Evolutionary conservation across 805 yeast species (phyloP).

Genomic region (Suhomyces pyralidae): DNA sequence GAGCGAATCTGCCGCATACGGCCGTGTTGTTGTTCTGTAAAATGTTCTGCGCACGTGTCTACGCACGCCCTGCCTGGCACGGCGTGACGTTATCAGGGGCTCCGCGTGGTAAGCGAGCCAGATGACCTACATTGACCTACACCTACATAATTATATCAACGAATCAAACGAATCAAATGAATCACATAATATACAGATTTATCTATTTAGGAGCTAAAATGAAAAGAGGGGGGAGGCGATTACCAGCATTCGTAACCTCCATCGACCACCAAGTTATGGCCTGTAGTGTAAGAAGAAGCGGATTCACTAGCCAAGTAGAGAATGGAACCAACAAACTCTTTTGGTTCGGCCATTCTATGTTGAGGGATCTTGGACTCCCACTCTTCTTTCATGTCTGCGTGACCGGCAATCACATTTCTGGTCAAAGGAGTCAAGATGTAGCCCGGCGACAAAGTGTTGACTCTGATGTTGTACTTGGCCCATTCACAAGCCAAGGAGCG

Average conservation of each 20-base stretch:
- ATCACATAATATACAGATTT: background rate
- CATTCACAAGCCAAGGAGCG: constrained; percentile 77
- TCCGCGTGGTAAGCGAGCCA: background rate
- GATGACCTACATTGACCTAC: background rate
- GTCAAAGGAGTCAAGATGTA: constrained; percentile 79
- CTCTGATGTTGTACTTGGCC: constrained; percentile 74
- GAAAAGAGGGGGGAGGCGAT: constrained; percentile 3
- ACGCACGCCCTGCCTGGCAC: background rate
- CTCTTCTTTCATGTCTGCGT: constrained; percentile 58
- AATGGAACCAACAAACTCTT: constrained; percentile 75
- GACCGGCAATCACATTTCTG: constrained; percentile 61
- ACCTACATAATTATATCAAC: background rate
- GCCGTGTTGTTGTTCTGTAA: background rate
- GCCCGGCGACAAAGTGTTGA: constrained; percentile 77
- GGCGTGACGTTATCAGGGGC: background rate
- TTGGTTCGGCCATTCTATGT: constrained; percentile 82
- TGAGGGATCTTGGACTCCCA: constrained; percentile 75
- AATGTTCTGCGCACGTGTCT: background rate
- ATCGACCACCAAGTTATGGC: constrained; percentile 78
- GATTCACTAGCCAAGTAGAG: constrained; percentile 67
- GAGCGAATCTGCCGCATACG: background rate
- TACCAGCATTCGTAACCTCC: constrained; percentile 88
- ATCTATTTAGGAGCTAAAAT: background rate
- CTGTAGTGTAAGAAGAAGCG: constrained; percentile 79
- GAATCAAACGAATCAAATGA: no score